These are phyloP conservation scores for Medicago arabica DNA, from an alignment of 306 rosid species.

Conservation along the genomic window DNA sequence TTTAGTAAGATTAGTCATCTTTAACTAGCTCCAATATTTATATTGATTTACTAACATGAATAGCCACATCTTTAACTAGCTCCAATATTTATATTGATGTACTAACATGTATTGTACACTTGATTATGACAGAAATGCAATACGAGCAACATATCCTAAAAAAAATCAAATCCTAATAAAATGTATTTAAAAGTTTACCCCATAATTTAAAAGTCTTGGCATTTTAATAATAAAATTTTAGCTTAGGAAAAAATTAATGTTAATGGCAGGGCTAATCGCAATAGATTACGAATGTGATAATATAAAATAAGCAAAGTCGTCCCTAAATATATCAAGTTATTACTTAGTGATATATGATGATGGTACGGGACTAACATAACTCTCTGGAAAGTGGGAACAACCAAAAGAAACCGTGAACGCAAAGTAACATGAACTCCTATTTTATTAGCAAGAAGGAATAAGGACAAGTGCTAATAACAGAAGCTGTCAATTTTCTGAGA, in stretches of 20 bases:
- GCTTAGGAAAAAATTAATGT: not conserved
- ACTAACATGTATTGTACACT: too few species aligned
- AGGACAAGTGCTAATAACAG: not conserved
- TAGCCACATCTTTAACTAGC: too few species aligned
- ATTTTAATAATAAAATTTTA: not conserved
- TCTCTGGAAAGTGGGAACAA: not conserved
- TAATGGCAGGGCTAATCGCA: not conserved
- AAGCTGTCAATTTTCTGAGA: constrained; percentile 10
- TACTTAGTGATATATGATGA: constrained; percentile 4
- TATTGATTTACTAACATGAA: too few species aligned
- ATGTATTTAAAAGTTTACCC: not conserved
- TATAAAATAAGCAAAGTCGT: not conserved
- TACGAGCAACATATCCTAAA: too few species aligned
- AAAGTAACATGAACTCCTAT: constrained; percentile 2
- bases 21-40: too few species aligned
- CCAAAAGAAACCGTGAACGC: not conserved
- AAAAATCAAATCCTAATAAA: not conserved
- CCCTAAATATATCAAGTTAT: not conserved
- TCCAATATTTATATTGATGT: too few species aligned
- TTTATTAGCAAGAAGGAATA: not conserved
- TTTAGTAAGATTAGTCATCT: too few species aligned
- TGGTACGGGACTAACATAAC: constrained; percentile 7
- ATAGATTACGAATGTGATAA: not conserved
- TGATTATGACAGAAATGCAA: too few species aligned
- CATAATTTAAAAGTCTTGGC: not conserved